These are phyloP conservation scores for Puya raimondii DNA, from an alignment of 176 grass and related monocot genomes.

Conservation along the genomic window DNA sequence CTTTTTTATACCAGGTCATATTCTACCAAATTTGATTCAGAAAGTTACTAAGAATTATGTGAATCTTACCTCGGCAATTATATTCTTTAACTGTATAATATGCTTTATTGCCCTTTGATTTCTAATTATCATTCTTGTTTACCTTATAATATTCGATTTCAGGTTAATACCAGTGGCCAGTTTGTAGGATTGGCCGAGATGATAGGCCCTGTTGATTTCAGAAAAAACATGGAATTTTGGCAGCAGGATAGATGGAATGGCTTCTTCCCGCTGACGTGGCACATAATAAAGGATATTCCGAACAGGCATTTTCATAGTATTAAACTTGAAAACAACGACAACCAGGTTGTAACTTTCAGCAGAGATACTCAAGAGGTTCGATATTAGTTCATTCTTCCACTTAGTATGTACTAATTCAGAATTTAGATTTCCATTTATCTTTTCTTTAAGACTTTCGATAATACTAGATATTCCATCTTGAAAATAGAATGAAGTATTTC, in stretches of 20 bases:
- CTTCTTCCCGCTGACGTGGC: constrained; percentile 79
- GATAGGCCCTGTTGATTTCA: constrained; percentile 81
- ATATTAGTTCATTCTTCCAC: constrained; percentile 3
- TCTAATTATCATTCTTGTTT: not conserved
- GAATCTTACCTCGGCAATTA: not conserved
- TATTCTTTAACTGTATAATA: constrained; percentile 1
- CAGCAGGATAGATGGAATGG: constrained; percentile 59
- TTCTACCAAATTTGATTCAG: not conserved
- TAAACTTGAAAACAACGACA: constrained; percentile 74
- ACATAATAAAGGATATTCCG: constrained; percentile 77
- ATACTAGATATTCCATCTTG: no score
- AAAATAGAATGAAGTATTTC: no score
- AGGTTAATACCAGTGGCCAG: constrained; percentile 84
- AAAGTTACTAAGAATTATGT: no score
- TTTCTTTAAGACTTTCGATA: no score
- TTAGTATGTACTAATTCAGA: not conserved
- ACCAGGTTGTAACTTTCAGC: constrained; percentile 67
- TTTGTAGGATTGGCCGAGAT: constrained; percentile 96
- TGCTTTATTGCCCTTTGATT: no score
- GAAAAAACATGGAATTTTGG: constrained; percentile 82
- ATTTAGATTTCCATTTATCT: not conserved
- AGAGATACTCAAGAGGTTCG: constrained; percentile 84
- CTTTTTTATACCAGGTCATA: not conserved
- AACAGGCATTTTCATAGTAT: constrained; percentile 62
- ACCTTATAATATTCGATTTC: constrained; percentile 22